Evolutionary conservation across 202 grass and related monocot genomes (phyloP).

Genomic region (Hordeum pubiflorum): DNA sequence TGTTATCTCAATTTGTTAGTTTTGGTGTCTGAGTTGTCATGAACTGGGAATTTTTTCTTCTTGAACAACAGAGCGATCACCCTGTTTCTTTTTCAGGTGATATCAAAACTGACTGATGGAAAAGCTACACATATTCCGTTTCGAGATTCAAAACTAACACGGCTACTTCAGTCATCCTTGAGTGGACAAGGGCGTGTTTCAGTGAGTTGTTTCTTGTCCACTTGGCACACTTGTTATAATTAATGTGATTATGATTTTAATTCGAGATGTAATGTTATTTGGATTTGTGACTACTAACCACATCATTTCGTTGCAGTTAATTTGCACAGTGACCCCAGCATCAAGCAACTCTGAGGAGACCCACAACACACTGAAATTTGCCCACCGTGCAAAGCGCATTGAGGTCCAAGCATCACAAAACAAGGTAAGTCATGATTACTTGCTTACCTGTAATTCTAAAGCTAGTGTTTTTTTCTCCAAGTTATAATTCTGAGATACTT

Average conservation of each 20-base stretch:
- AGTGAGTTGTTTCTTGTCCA: constrained; percentile 45
- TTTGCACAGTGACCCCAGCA: constrained; percentile 96
- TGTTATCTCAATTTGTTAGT: neutral
- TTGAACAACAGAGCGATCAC: neutral
- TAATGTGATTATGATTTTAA: neutral
- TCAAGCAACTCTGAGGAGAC: constrained; percentile 99
- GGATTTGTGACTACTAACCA: constrained; percentile 1
- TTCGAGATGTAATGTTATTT: constrained; percentile 7
- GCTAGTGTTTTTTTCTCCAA: neutral
- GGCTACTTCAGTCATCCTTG: constrained; percentile 94
- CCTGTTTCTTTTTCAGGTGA: constrained; percentile 55
- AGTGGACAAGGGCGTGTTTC: constrained; percentile 99
- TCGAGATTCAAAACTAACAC: constrained; percentile 97
- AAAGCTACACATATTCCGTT: constrained; percentile 94
- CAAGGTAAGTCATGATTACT: constrained; percentile 55
- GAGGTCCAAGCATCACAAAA: constrained; percentile 99
- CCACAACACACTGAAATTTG: constrained; percentile 96
- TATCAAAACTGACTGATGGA: constrained; percentile 93
- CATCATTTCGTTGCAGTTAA: constrained; percentile 47
- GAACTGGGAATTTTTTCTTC: constrained; percentile 2
- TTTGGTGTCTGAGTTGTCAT: neutral
- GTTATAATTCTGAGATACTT: constrained; percentile 7
- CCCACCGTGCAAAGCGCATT: constrained; percentile 89
- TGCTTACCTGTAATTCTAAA: constrained; percentile 15
- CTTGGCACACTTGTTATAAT: neutral